Conservation (phyloP, 345 rosid species). For the Punica granatum region DNA sequence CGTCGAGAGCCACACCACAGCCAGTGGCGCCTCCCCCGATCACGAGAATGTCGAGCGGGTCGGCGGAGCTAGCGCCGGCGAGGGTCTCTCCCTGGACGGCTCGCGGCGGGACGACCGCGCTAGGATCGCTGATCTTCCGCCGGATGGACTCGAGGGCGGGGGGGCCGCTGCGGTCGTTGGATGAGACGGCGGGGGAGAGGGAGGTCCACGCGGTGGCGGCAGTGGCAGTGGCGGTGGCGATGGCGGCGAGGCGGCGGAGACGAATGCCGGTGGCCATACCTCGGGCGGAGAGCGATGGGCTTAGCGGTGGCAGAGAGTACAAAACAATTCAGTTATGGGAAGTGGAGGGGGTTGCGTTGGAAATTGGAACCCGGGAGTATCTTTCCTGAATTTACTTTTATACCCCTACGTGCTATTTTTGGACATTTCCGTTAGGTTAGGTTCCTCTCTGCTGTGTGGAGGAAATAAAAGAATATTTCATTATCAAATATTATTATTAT, state of each 20-base stretch:
- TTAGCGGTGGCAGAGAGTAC: constrained; percentile 3
- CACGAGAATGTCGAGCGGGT: constrained; percentile 81
- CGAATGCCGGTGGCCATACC: constrained; percentile 46
- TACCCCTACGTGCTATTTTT: background rate
- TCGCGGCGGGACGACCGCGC: constrained; percentile 58
- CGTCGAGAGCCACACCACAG: constrained; percentile 94
- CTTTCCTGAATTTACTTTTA: constrained; percentile 5
- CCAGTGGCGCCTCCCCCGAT: constrained; percentile 99
- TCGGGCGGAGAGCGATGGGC: background rate
- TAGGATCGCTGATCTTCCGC: constrained; percentile 43
- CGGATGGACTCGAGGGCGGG: constrained; percentile 37
- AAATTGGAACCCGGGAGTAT: constrained; percentile 15
- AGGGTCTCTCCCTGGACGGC: constrained; percentile 59
- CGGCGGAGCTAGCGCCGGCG: constrained; percentile 36
- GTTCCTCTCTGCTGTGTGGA: too few species aligned
- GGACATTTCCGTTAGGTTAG: background rate
- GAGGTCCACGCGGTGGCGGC: constrained; percentile 31
- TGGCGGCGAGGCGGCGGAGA: constrained; percentile 54
- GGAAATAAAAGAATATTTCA: too few species aligned
- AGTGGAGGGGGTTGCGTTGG: constrained; percentile 17
- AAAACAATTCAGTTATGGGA: constrained; percentile 10
- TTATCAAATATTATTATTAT: too few species aligned
- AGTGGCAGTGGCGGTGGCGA: constrained; percentile 28
- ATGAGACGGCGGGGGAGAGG: constrained; percentile 23
- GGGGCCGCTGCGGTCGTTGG: constrained; percentile 42